Percentiles rank a stretch among this genome's conserved stretches.
phyloP scores from a whole-genome alignment of 148 eudicot species.

The Nyssa sinensis region DNA sequence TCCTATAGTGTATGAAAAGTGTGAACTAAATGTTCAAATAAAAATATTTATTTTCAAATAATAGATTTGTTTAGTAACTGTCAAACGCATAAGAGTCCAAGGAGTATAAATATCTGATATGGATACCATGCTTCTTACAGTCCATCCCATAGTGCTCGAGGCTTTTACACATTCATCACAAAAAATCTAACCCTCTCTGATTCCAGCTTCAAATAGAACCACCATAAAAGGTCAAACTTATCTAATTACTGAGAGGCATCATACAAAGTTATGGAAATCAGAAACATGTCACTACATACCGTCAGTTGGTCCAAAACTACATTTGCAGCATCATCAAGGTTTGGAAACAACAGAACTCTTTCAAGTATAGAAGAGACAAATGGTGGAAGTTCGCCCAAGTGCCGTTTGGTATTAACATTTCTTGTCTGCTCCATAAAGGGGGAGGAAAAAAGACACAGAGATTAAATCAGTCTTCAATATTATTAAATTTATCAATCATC shows the following conservation, averaged over 20 bases:
- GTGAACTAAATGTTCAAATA: background rate
- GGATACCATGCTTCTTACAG: background rate
- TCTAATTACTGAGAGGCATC: background rate
- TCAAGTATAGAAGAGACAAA: slow-evolving; percentile 60
- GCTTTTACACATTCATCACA: slow-evolving; percentile 4
- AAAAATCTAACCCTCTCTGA: background rate
- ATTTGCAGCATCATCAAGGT: slow-evolving; percentile 44
- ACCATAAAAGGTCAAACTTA: background rate
- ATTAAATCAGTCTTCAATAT: background rate
- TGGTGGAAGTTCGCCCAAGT: slow-evolving; percentile 87
- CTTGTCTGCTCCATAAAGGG: slow-evolving; percentile 59
- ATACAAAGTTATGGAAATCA: background rate
- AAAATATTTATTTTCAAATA: background rate
- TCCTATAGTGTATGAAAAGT: background rate
- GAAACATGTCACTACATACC: slow-evolving; percentile 29
- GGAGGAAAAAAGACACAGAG: background rate
- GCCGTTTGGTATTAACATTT: slow-evolving; percentile 64
- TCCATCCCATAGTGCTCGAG: background rate
- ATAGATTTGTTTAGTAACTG: too few species aligned
- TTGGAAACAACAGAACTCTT: slow-evolving; percentile 47
- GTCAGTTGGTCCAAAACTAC: slow-evolving; percentile 77
- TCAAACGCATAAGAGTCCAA: too few species aligned
- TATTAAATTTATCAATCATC: background rate
- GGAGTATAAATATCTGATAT: background rate
- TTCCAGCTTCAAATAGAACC: background rate